Base-by-base conservation (phyloP, 345 rosid genomes). In the Lepidium sativum region DNA sequence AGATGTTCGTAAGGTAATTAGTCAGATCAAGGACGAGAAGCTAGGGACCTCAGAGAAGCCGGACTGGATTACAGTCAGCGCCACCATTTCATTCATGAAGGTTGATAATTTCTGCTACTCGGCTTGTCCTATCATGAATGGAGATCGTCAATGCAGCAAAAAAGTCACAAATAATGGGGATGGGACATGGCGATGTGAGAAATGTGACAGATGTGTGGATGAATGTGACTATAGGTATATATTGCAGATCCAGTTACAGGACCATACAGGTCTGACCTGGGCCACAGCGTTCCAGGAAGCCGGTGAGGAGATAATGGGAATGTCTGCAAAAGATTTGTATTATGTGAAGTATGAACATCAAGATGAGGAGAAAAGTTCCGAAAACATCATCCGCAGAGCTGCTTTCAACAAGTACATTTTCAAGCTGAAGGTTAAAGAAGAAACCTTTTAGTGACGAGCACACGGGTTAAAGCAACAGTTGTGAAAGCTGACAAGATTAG, bases 391-490 rank as follows among this genome's bases (percentile, higher is more conserved):
- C 29, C 92, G 86, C 14, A 83, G 59, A 60, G 87, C 79, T 54
- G 53, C 87, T 69, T 94, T 90, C 66, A 79, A 72, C 29, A 86
- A 81, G 72, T 88, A 79, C 69, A 41, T 67, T 6, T 82, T 94
- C 70, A 94, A 94, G 89, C 76, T 94, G 77, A 94, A 90, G 77
- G 80, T 94, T 23, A 90, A 90, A 79, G 99, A 94, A 73, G 97
- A 94, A 74, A 84, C 81, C 1, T 88, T 88, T 75, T 59, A 83
- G 87, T 35, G 96, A 94, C 53, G 99, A 94, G 69, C 89, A n/a
- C 82, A 76, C 92, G 97, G 5, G 87, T 94, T 65, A 94, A 86
- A 75, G 85, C 88, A 34, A 87, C 87, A 5, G 84, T 86, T 44
- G 81, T 86, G 65, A 92, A 80, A 78, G 91, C 82, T 27, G 98